These are phyloP conservation scores for Prototheca cutis DNA, from an alignment of 163 green algal genomes.

Conservation along the genomic window DNA sequence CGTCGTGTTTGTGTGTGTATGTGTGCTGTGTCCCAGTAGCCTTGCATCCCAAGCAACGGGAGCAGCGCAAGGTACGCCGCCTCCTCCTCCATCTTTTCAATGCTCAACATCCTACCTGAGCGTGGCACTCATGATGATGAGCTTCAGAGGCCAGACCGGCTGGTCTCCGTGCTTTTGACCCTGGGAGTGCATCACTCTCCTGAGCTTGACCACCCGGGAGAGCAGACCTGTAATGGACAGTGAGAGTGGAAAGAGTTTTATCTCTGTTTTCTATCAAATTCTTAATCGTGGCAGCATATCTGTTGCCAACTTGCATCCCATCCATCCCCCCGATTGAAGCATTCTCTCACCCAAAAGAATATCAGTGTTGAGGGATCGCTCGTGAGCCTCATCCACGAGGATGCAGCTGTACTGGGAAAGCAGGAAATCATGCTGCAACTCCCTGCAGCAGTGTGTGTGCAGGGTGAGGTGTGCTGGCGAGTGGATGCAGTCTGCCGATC, in stretches of 20 bases:
- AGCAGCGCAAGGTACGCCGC: background rate
- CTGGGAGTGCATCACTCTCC: constrained; percentile 29
- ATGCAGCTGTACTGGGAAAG: constrained; percentile 49
- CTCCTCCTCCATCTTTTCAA: no score
- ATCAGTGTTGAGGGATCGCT: constrained; percentile 65
- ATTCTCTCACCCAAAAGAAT: constrained; percentile 51
- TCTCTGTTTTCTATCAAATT: background rate
- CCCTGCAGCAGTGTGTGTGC: no score
- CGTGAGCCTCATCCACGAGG: constrained; percentile 68
- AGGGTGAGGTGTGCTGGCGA: no score
- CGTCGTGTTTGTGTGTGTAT: background rate
- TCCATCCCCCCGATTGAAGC: no score
- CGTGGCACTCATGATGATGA: constrained; percentile 97
- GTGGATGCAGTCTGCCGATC: no score
- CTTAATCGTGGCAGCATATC: background rate
- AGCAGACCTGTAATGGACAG: constrained; percentile 86
- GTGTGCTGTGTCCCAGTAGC: background rate
- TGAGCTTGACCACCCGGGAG: constrained; percentile 68
- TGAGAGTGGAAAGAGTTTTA: no score
- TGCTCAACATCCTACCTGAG: no score
- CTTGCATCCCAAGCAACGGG: background rate
- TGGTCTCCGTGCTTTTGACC: background rate
- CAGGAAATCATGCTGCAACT: constrained; percentile 79
- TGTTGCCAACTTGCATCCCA: background rate
- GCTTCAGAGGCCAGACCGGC: constrained; percentile 67